Base-by-base conservation (phyloP, 371 early-diverging fungal genomes). In the Nematocida homosporus region DNA sequence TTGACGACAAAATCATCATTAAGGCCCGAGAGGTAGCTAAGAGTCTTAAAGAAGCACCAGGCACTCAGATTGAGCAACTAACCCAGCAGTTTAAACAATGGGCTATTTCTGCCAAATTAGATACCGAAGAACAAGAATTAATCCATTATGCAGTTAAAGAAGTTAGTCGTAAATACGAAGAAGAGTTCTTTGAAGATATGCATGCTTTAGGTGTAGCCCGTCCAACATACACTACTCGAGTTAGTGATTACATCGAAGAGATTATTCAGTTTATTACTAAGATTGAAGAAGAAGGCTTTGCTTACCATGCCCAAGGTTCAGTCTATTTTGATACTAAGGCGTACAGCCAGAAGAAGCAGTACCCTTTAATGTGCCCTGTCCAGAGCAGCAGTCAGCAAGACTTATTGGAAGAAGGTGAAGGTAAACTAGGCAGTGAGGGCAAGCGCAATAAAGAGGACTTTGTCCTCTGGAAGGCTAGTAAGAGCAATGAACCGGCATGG, bases 391-490 rank as follows among this genome's bases (percentile, higher is more conserved):
- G 20, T 13, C 67, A 61, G 56, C 78, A 78, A 40, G 53, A 32
- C 23, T 68, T 66, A 13, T 50, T 78, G 20, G 63, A 72, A 32
- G 78, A 78, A 25, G 78, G 69, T 42, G 61, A 55, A 53, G 77
- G 69, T 87, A 48, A 88, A 88, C 37, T 89, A 88, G 66, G 90
- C 2, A 37, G 5, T 52, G 80, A 54, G 20, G 88, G 89, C 38
- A 87, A 96, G 20, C 89, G 89, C 47, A 65, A 69, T 56, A 84
- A 87, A 40, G 86, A 88, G 61, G 97, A 99, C 83, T 99, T 99
- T 87, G 99, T 93, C 0, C 86, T 99, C 44, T 99, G 99, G 99
- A 99, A 99, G 84, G 84, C 86, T 16, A 89, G 91, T 41, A 95
- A 95, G 86, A 88, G 90, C 2, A 93, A 93, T 59, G 97, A 97